phyloP scores from a whole-genome alignment of 2,329 filamentous ascomycete genomes.

The Coniochaeta sp. region DNA sequence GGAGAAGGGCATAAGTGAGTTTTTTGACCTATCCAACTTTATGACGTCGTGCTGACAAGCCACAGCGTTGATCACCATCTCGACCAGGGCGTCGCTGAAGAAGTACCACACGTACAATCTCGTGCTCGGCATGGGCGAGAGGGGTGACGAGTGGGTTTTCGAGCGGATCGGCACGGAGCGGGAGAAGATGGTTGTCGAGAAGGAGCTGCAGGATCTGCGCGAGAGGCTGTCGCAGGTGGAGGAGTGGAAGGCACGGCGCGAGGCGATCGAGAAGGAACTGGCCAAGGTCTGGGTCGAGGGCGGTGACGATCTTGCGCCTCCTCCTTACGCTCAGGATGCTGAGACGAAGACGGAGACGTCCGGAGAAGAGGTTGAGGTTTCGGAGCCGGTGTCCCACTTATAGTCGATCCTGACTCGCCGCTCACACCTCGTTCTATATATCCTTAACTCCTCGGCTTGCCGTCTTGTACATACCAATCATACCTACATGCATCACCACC shows the following conservation, averaged over 20 bases:
- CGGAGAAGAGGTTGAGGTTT: not conserved
- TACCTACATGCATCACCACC: not conserved
- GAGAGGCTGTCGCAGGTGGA: conserved; percentile 77
- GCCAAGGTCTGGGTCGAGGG: conserved; percentile 53
- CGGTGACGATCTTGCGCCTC: conserved; percentile 40
- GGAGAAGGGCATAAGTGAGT: conserved; percentile 84
- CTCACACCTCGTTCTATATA: not conserved
- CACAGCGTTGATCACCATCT: conserved; percentile 84
- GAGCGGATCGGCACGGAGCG: conserved; percentile 88
- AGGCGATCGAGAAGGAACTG: conserved; percentile 79
- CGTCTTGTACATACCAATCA: not conserved
- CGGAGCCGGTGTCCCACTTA: not conserved
- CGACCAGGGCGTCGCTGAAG: conserved; percentile 87
- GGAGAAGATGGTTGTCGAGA: conserved; percentile 90
- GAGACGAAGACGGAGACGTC: not conserved
- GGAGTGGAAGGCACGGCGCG: conserved; percentile 69
- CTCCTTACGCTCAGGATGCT: conserved; percentile 29
- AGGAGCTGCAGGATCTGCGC: conserved; percentile 77
- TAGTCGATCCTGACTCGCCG: not conserved
- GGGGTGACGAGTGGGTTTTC: conserved; percentile 84
- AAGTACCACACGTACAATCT: conserved; percentile 94
- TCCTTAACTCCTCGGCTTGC: not conserved
- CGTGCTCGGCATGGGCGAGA: conserved; percentile 70
- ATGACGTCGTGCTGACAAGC: not conserved
- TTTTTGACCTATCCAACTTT: not conserved